Base-by-base conservation (phyloP, 345 rosid species). In the Euphorbia peplus region DNA sequence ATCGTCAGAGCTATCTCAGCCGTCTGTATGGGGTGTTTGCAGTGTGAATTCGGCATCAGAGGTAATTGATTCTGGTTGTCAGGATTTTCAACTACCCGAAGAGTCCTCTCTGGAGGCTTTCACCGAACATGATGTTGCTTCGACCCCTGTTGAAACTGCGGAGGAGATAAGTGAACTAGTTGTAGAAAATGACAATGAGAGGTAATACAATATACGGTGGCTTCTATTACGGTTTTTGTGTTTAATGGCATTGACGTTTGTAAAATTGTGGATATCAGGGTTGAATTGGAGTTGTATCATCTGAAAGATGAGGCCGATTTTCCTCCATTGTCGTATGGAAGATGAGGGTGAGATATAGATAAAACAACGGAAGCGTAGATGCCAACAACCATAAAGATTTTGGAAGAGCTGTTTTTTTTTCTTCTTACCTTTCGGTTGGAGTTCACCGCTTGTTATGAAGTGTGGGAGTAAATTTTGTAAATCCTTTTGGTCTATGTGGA, bases 221-320 rank as follows among this genome's bases (percentile, higher is more conserved):
- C 14, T 29, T 11, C 50, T 44, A 10, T 30, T 24, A 25, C 4
- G 24, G 12, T 12, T 70, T 51, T 3, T 7, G 2, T 48, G 1
- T 51, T 62, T 28, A 41, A 39, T 55, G 16, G 61, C 7, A 28
- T 46, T 19, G 32, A 54, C 54, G 3, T 42, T 16, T 51, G 19
- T 19, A 53, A 60, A 6, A 35, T 65, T 39, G 62, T 66, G 54
- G 69, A 53, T 70, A 58, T 12, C 61, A 77, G 81, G 61, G 63
- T 1, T 41, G 64, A 22, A 24, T 55, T 29, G 60, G 55, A 53
- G 53, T 55, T 64, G 18, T 80, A 73, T 71, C 81, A 68, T 61
- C 67, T 80, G 15, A 61, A 61, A 62, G 68, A 77, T 72, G 79
- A 80, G 39, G 69, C 8, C 8, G 81, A 80, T 65, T 80, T 77